phyloP scores from a whole-genome alignment of 805 yeast species.

The Kazachstania viticola region DNA sequence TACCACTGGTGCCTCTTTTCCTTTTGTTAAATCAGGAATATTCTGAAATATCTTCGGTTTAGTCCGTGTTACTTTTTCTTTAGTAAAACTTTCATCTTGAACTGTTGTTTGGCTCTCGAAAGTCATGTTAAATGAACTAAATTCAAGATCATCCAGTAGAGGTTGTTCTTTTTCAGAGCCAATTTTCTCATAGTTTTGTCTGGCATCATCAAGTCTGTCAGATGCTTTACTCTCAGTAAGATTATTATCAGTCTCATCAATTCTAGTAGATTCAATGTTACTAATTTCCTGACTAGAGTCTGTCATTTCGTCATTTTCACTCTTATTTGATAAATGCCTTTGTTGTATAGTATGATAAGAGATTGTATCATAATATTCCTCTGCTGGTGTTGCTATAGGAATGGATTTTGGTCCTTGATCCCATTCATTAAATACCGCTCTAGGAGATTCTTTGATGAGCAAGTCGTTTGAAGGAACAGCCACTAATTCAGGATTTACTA shows the following conservation, averaged over 20 bases:
- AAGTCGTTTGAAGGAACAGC: too few species aligned
- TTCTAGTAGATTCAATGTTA: neutral
- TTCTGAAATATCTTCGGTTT: neutral
- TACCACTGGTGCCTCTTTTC: slow-evolving; percentile 5
- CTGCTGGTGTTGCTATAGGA: too few species aligned
- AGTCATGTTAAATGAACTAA: slow-evolving; percentile 24
- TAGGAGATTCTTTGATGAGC: too few species aligned
- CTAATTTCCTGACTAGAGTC: too few species aligned
- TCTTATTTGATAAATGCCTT: too few species aligned
- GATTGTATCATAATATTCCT: too few species aligned
- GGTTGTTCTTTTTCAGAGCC: neutral
- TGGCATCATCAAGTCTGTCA: neutral
- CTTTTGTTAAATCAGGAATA: slow-evolving; percentile 1
- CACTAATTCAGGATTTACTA: too few species aligned
- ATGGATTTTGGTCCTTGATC: too few species aligned
- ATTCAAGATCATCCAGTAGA: slow-evolving; percentile 21
- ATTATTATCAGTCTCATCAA: neutral
- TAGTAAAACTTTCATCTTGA: neutral
- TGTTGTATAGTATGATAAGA: too few species aligned
- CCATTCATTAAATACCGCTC: too few species aligned
- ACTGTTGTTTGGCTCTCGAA: slow-evolving; percentile 11
- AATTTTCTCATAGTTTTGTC: neutral
- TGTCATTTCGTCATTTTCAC: too few species aligned
- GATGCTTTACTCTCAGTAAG: neutral
- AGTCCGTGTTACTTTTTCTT: neutral